Evolutionary conservation across 2,329 filamentous ascomycete species (phyloP).

Genomic region (Volutella citrinella): DNA sequence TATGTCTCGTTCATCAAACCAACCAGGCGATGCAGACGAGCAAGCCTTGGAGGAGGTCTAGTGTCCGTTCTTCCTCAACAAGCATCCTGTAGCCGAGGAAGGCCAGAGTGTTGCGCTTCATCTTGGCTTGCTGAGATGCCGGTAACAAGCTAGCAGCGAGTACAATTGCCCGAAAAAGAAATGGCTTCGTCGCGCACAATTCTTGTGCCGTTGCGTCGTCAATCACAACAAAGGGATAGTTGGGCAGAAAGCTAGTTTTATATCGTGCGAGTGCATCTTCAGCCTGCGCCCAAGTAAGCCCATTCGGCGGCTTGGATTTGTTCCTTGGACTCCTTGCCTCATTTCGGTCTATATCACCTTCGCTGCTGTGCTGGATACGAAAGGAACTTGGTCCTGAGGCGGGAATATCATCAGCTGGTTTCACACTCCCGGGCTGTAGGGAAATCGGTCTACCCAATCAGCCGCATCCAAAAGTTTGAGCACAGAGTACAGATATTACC

Average conservation of each 20-base stretch:
- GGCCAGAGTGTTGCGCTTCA: slow-evolving; percentile 38
- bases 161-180: slow-evolving; percentile 37
- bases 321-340: no score
- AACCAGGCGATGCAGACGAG: slow-evolving; percentile 46
- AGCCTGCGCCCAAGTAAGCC: slow-evolving; percentile 39
- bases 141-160: slow-evolving; percentile 33
- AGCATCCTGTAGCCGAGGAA: slow-evolving; percentile 42
- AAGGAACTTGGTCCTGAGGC: no score
- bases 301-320: slow-evolving; percentile 26
- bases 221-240: slow-evolving; percentile 38
- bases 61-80: slow-evolving; percentile 35
- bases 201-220: slow-evolving; percentile 27
- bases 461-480: no score
- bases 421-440: no score
- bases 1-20: background rate
- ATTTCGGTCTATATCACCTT: no score
- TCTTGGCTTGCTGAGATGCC: slow-evolving; percentile 31
- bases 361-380: no score
- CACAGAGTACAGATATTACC: no score
- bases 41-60: slow-evolving; percentile 46
- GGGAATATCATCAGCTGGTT: no score
- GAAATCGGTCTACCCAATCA: no score
- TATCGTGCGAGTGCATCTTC: slow-evolving; percentile 32
- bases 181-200: slow-evolving; percentile 33
- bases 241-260: slow-evolving; percentile 28